Conservation (phyloP, 805 yeast species). For the Isabelozyma rhagii region DNA sequence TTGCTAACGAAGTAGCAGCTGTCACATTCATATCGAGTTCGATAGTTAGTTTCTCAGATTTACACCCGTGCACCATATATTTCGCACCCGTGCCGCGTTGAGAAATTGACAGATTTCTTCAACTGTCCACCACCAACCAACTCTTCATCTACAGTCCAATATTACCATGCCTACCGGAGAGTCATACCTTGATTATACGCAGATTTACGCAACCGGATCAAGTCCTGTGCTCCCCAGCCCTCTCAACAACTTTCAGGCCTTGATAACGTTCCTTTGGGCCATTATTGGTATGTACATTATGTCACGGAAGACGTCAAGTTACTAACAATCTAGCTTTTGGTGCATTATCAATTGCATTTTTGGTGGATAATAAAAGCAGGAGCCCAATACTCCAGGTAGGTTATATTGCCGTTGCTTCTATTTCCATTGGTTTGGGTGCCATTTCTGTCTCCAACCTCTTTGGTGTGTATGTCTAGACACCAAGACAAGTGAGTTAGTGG, state of each 20-base stretch:
- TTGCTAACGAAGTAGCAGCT: too few relatives aligned
- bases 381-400: conserved; percentile 20
- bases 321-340: conserved; percentile 18
- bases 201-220: conserved; percentile 17
- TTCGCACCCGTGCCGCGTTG: neutral
- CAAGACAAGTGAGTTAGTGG: too few relatives aligned
- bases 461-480: conserved; percentile 35
- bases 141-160: neutral
- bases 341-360: conserved; percentile 24
- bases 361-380: conserved; percentile 25
- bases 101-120: neutral
- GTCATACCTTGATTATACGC: conserved; percentile 23
- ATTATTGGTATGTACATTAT: conserved; percentile 17
- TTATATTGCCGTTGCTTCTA: conserved; percentile 32
- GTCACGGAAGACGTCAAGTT: neutral
- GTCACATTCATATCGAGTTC: too few relatives aligned
- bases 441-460: conserved; percentile 38
- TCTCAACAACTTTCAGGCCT: conserved; percentile 12
- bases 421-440: conserved; percentile 35
- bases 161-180: conserved; percentile 14
- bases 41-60: too few relatives aligned
- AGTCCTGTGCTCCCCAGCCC: conserved; percentile 19
- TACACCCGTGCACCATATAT: neutral
- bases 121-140: neutral
- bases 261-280: conserved; percentile 18